Evolutionary conservation across 495 filamentous ascomycete genomes (phyloP).

Genomic region (Penicillium odoratum): DNA sequence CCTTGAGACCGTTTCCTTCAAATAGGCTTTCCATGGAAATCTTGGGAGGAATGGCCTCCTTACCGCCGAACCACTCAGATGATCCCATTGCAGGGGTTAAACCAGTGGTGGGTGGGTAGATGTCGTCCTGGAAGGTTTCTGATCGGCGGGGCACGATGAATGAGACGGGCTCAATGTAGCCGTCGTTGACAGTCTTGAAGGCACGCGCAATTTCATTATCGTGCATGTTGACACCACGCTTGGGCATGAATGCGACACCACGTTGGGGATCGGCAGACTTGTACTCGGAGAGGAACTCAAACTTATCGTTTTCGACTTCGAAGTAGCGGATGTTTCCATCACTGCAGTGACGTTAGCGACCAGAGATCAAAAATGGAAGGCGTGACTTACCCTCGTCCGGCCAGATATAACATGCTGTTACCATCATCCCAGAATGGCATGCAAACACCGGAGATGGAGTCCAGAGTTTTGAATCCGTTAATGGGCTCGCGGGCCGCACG

Average conservation of each 20-base stretch:
- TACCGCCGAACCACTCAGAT: conserved; percentile 82
- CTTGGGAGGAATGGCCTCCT: conserved; percentile 80
- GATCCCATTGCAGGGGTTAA: conserved; percentile 75
- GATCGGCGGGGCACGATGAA: conserved; percentile 94
- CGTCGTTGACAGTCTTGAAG: conserved; percentile 94
- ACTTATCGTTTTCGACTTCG: conserved; percentile 96
- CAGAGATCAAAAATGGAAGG: neutral
- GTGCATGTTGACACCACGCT: conserved; percentile 91
- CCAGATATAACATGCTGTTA: conserved; percentile 88
- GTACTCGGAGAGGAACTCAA: conserved; percentile 93
- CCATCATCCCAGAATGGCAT: conserved; percentile 99
- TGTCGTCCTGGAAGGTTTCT: conserved; percentile 97
- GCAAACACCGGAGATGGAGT: conserved; percentile 94
- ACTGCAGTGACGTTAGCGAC: conserved; percentile 44
- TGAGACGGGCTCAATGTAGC: conserved; percentile 92
- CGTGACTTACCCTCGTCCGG: conserved; percentile 83
- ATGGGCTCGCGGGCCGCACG: conserved; percentile 76
- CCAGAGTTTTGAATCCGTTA: conserved; percentile 81
- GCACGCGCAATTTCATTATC: conserved; percentile 95
- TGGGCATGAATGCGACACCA: conserved; percentile 91
- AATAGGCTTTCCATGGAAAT: conserved; percentile 91
- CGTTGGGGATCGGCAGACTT: conserved; percentile 93
- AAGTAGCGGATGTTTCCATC: conserved; percentile 99
- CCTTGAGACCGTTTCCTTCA: conserved; percentile 74
- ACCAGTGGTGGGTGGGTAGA: conserved; percentile 83